Evolutionary conservation across 2,329 filamentous ascomycete species (phyloP), one percentile per base, ranked within the genome.

Genomic region (Coleophoma crateriformis): DNA sequence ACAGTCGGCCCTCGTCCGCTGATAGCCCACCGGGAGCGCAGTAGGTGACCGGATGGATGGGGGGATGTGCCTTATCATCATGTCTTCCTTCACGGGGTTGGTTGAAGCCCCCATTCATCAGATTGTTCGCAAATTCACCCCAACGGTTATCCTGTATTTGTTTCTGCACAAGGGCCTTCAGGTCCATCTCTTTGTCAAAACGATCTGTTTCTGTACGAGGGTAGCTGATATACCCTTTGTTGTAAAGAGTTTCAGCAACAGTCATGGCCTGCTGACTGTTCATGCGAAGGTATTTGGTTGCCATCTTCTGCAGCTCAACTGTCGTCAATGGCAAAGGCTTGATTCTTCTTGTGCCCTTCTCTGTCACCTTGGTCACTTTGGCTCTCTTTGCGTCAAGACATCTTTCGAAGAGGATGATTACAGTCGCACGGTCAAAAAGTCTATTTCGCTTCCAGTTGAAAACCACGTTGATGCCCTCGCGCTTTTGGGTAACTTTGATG

Each of bases 11-110:
- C 64, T 95, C 89, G 47, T 86, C 76, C 1, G 82, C 75, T 48
- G 75, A 81, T 19, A 90, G 79, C 0, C 74, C 73, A 39, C 45
- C 46, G 0, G 84, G 78, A 1, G 79, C 78, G 6, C 86, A 89
- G 63, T 88, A 95, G n/a, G 87, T 87, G 52, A 99, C 87, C 0
- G 94, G 94, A 61, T 99, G 94, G 52, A 99, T 99, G 0, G 94
- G 94, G 22, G 94, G 94, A 69, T 99, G 94, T 0, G 94, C 94
- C 68, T 96, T 94, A 68, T 99, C 94, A 67, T 99, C 95, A 65
- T 97, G 83, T 47, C 83, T 80, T 4, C 94, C 94, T 57, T 85
- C 79, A 39, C 92, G 83, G 15, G 94, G 94, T 57, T 87, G 85
- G 43, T 82, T 81, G 65, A 96, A 97, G 8, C 75, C 85, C 3